Base-by-base conservation (phyloP, 2,329 filamentous ascomycete species). In the Sporothrix globosa region DNA sequence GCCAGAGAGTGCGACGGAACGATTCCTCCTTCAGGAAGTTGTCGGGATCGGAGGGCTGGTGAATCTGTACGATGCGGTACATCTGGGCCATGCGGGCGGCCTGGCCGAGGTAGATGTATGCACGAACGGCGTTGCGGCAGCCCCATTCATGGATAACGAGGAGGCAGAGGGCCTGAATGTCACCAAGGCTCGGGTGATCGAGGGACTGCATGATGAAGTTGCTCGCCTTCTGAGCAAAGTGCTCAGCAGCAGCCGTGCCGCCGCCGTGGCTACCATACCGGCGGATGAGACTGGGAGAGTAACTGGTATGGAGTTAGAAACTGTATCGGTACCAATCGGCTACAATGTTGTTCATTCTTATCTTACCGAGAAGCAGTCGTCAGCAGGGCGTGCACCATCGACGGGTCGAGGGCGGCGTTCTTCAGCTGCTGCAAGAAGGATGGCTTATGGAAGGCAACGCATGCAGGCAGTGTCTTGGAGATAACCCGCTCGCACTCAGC, bases 31-130 rank as follows among this genome's bases (percentile, higher is more conserved):
- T 85, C 14, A 88, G 82, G 76, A 88, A 89, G 74, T 86, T 84
- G 74, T 88, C 86, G n/a, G 83, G 82, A 53, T 86, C 85, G 50
- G 79, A 77, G 19, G 82, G 80, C 54, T 81, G 78, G 73, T 86
- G 86, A 53, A 82, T 82, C 74, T 87, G 85, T 60, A 88, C 83
- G 70, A 89, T 85, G 73, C 86, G 83, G 75, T 85, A 88, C 87
- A 89, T 89, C 79, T 89, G 87, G 44, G 87, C 83, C 86, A 89
- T 88, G 71, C 87, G 85, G n/a, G 86, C 84, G 44, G 87, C 87
- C 76, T 88, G 86, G 73, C 87, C 87, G 30, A 89, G 82, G 76
- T 88, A 88, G 77, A 88, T 85, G 81, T 89, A 89, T 72, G 87
- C 87, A 21, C 87, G 85, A 41, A 89, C 85, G 50, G 87, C 87